phyloP scores from a whole-genome alignment of 1,139 yeast species.

The Citeromyces siamensis region DNA sequence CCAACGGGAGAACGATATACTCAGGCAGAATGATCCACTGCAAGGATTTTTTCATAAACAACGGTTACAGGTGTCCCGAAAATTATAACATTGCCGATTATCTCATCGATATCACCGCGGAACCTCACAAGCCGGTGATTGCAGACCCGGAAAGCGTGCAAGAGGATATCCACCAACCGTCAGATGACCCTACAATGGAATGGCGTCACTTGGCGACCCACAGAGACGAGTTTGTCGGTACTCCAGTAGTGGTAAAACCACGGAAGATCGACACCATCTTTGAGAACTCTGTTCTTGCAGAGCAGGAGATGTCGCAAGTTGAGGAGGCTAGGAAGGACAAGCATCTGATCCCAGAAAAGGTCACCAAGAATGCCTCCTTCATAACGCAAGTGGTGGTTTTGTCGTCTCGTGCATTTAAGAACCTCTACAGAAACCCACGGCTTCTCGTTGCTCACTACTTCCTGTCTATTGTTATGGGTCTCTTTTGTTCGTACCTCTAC shows the following conservation, averaged over 20 bases:
- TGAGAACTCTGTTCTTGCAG: slow-evolving; percentile 15
- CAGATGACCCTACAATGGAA: slow-evolving; percentile 55
- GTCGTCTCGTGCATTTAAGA: slow-evolving; percentile 81
- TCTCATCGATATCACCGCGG: slow-evolving; percentile 80
- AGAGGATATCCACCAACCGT: background rate
- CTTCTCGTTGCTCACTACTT: slow-evolving; percentile 73
- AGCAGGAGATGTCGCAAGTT: slow-evolving; percentile 19
- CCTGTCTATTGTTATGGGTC: slow-evolving; percentile 62
- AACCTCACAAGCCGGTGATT: slow-evolving; percentile 11
- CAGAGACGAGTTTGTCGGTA: slow-evolving; percentile 46
- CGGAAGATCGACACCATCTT: slow-evolving; percentile 11
- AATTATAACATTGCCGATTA: slow-evolving; percentile 94
- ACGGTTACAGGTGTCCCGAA: slow-evolving; percentile 75
- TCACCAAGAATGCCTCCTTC: slow-evolving; percentile 36
- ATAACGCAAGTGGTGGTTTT: slow-evolving; percentile 53
- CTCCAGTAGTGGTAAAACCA: slow-evolving; percentile 4
- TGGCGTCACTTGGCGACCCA: slow-evolving; percentile 91
- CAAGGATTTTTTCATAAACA: slow-evolving; percentile 57
- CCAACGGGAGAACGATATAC: slow-evolving; percentile 78
- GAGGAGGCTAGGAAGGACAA: slow-evolving; percentile 20
- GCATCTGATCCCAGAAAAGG: slow-evolving; percentile 22
- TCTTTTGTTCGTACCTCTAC: slow-evolving; percentile 78
- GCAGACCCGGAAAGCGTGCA: slow-evolving; percentile 16
- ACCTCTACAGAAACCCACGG: slow-evolving; percentile 84
- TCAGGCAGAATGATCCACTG: slow-evolving; percentile 73